A percentile compares a stretch with the other conserved stretches of the same genome.
phyloP scores from a whole-genome alignment of 768 basidiomycete genomes.

The Clathrus columnatus region DNA sequence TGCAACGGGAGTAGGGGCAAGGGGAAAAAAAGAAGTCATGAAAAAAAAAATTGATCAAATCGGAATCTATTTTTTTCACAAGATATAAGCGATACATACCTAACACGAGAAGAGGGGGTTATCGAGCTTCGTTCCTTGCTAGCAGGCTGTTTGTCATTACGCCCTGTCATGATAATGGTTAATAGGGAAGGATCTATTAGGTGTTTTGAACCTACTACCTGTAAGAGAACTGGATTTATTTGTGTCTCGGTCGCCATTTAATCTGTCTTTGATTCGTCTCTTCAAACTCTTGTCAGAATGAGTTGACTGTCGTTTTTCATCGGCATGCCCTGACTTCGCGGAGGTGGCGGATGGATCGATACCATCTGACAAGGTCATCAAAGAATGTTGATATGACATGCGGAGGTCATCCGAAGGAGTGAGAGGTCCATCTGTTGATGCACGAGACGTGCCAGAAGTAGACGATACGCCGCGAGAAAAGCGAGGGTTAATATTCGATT shows the following conservation, averaged over 20 bases:
- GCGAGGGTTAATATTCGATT: not conserved
- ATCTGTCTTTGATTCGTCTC: not conserved
- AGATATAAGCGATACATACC: not conserved
- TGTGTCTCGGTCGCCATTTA: not conserved
- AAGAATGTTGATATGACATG: constrained; percentile 1
- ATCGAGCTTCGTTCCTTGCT: not conserved
- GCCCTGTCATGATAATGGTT: not conserved
- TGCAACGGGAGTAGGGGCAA: too few species aligned
- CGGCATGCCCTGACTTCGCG: constrained; percentile 21
- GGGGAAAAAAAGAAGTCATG: not conserved
- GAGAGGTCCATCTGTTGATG: constrained; percentile 9
- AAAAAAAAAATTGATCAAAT: not conserved
- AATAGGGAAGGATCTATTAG: too few species aligned
- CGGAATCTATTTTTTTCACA: too few species aligned
- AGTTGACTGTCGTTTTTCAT: constrained; percentile 1
- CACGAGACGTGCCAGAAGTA: not conserved
- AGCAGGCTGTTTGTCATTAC: not conserved
- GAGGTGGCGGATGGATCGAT: not conserved
- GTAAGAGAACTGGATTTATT: too few species aligned
- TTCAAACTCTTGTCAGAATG: constrained; percentile 8
- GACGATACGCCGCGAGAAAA: constrained; percentile 3
- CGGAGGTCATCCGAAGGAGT: constrained; percentile 4
- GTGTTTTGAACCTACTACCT: too few species aligned
- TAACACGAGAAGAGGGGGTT: not conserved
- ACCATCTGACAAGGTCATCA: constrained; percentile 4